A percentile compares a stretch with the other conserved stretches of the same genome.
phyloP scores from a whole-genome alignment of 169 alveolate species.

The Babesia microti region DNA sequence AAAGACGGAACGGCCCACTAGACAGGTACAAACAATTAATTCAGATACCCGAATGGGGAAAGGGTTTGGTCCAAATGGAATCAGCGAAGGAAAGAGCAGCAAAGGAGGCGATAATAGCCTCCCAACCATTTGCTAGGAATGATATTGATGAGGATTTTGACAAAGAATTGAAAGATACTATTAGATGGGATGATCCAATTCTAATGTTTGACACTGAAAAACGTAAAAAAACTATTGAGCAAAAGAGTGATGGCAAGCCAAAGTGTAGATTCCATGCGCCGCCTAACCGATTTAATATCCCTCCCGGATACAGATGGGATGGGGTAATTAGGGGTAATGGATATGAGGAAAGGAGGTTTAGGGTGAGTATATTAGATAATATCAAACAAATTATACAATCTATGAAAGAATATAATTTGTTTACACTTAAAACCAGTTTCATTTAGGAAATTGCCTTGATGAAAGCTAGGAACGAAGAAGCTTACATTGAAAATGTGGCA shows the following conservation, averaged over 20 bases:
- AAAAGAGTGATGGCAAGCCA: conserved; percentile 39
- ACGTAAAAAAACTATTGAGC: neutral
- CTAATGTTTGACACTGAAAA: neutral
- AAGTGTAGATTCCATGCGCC: conserved; percentile 73
- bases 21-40: conserved; percentile 3
- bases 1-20: no score
- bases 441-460: conserved; percentile 17
- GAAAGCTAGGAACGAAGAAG: conserved; percentile 13
- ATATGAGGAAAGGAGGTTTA: conserved; percentile 70
- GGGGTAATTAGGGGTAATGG: conserved; percentile 90
- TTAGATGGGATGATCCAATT: conserved; percentile 38
- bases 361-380: conserved; percentile 6
- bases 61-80: conserved; percentile 36
- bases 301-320: conserved; percentile 92
- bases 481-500: conserved; percentile 28
- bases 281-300: conserved; percentile 79
- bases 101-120: conserved; percentile 14
- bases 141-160: conserved; percentile 39
- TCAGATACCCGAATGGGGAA: conserved; percentile 41
- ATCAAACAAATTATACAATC: neutral
- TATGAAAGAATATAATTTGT: neutral
- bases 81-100: conserved; percentile 13
- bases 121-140: conserved; percentile 23
- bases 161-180: conserved; percentile 12
- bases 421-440: neutral